phyloP scores from a whole-genome alignment of 2,329 filamentous ascomycete species.

The Biscogniauxia sp. region DNA sequence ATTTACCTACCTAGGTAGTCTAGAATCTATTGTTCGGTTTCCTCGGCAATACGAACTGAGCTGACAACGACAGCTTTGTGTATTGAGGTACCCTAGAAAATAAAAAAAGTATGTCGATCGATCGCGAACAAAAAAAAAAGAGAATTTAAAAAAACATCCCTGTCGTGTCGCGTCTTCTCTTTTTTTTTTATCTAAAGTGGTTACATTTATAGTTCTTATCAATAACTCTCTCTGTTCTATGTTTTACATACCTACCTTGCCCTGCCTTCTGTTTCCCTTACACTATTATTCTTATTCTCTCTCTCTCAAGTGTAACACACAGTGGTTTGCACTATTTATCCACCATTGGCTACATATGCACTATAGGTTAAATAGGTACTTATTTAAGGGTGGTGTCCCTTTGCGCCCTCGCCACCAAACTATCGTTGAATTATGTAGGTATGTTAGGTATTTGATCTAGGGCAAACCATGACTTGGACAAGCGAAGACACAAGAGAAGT shows the following conservation, averaged over 20 bases:
- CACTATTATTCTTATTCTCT: no score
- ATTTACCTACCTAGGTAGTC: no score
- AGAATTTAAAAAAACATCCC: slow-evolving; percentile 14
- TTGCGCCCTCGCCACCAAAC: not conserved
- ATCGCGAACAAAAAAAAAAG: not conserved
- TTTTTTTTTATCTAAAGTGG: slow-evolving; percentile 12
- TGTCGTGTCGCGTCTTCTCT: slow-evolving; percentile 19
- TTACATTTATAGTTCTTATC: slow-evolving; percentile 1
- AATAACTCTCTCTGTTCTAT: not conserved
- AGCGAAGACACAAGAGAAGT: not conserved
- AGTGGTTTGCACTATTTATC: not conserved
- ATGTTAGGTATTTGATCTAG: no score
- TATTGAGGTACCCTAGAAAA: not conserved
- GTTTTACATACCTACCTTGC: no score
- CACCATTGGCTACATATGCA: not conserved
- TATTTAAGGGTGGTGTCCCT: not conserved
- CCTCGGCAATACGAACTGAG: not conserved
- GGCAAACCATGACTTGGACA: not conserved
- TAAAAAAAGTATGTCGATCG: not conserved
- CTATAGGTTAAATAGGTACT: no score
- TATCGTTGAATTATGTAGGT: no score
- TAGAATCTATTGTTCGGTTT: no score
- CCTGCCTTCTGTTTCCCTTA: no score
- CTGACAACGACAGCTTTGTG: not conserved
- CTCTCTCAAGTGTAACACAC: no score